Percentiles rank a stretch among this genome's conserved stretches.
Evolutionary conservation across 306 rosid species (phyloP).

Genomic region (Cyclanthera cordifolia): DNA sequence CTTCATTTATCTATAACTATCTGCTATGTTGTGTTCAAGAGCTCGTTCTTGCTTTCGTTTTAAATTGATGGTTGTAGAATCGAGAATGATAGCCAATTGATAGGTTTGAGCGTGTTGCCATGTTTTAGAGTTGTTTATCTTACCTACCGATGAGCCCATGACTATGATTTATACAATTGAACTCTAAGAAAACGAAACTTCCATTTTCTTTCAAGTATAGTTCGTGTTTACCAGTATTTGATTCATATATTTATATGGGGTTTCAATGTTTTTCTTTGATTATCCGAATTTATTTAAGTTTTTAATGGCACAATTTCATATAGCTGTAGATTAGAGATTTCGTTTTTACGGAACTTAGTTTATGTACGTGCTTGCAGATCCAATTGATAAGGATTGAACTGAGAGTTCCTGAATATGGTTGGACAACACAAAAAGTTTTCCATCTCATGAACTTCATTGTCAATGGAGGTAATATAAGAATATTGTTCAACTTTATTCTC

Average conservation of each 20-base stretch:
- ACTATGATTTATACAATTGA: neutral
- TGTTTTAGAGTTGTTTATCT: neutral
- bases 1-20: neutral
- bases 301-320: neutral
- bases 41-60: neutral
- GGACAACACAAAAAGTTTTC: slow-evolving; percentile 95
- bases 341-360: neutral
- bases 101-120: neutral
- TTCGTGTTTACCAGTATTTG: neutral
- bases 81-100: neutral
- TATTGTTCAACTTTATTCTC: slow-evolving; percentile 1
- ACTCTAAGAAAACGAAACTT: neutral
- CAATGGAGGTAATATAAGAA: slow-evolving; percentile 52
- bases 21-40: neutral
- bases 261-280: neutral
- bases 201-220: neutral
- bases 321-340: neutral
- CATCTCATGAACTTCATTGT: slow-evolving; percentile 94
- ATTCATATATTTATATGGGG: neutral
- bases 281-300: neutral
- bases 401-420: slow-evolving; percentile 90
- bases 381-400: slow-evolving; percentile 82
- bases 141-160: neutral
- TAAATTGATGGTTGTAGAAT: neutral
- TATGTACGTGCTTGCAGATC: slow-evolving; percentile 31